Evolutionary conservation across 306 rosid genomes (phyloP), one percentile per base, ranked within the genome.

Genomic region (Trifolium repens): DNA sequence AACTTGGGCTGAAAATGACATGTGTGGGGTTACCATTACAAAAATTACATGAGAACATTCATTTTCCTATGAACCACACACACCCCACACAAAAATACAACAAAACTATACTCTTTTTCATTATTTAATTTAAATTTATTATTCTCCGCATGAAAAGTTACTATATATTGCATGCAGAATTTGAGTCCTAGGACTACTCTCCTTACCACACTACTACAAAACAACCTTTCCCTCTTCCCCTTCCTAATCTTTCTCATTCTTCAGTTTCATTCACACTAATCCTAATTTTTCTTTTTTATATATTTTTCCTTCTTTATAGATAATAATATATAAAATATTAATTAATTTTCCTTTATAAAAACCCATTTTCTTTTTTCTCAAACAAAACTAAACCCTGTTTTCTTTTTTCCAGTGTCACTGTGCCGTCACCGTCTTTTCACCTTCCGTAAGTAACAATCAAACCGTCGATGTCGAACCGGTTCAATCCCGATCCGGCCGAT

Each of bases 131-230:
- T 13, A 1, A 61, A 1, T 15, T 42, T 53, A 1, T 15, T 47
- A 60, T 16, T 76, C 1, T 57, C 42, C 52, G 76, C 76, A 44
- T 59, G 79, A 58, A 74, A 73, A 59, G 68, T 84, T 87, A 75
- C 91, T 76, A 80, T 80, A 87, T 69, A 80, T 85, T 87, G 91
- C 91, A 87, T 89, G 90, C 94, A 87, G 72, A 75, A 71, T 40
- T 67, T 39, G 53, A 27, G 19, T 69, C 69, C 60, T 46, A 42
- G 64, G 39, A 64, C 30, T 0, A 47, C 57, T 75, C 82, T 55
- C 72, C 50, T 69, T 52, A 12, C 72, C 11, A 24, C 35, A 37
- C 57, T 40, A 35, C 66, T 15, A 17, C 63, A 24, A 50, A 15
- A 7, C 57, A 5, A 10, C 59, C 75, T 13, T 15, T 2, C 64